Conservation (phyloP, 1,139 yeast genomes). For the Meyerozyma elateridarum region DNA sequence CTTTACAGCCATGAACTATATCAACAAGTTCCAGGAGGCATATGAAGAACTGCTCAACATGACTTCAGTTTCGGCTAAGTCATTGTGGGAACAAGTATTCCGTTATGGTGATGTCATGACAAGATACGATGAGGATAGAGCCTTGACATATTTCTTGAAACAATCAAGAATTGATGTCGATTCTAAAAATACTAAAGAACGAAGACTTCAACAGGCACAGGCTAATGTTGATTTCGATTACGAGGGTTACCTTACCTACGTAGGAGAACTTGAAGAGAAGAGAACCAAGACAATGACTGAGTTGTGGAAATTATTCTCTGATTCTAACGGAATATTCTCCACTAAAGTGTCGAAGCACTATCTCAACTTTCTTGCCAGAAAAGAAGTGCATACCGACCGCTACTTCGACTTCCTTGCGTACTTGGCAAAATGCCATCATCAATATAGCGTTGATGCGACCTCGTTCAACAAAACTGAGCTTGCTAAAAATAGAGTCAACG, state of each 20-base stretch:
- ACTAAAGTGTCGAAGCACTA: constrained; percentile 22
- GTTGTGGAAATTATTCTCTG: constrained; percentile 31
- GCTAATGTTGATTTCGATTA: constrained; percentile 36
- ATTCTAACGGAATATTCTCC: constrained; percentile 23
- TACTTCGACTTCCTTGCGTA: constrained; percentile 21
- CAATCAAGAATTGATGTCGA: constrained; percentile 13
- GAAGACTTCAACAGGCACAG: constrained; percentile 24
- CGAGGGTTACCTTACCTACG: constrained; percentile 30
- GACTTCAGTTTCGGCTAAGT: constrained; percentile 15
- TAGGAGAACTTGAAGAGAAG: constrained; percentile 21
- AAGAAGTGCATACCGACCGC: constrained; percentile 11
- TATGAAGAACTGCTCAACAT: constrained; percentile 27
- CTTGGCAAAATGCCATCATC: constrained; percentile 20
- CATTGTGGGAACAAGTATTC: constrained; percentile 36
- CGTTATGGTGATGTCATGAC: constrained; percentile 29
- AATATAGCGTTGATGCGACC: constrained; percentile 16
- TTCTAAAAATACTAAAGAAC: constrained; percentile 7
- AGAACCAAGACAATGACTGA: constrained; percentile 26
- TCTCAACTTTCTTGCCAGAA: constrained; percentile 19
- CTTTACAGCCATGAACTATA: constrained; percentile 28
- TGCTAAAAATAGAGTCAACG: constrained; percentile 11
- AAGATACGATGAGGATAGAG: constrained; percentile 21
- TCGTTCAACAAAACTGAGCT: constrained; percentile 24
- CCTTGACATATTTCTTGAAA: constrained; percentile 25
- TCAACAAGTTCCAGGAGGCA: constrained; percentile 32